Base-by-base conservation (phyloP, 805 yeast genomes). In the Deakozyma indianensis region DNA sequence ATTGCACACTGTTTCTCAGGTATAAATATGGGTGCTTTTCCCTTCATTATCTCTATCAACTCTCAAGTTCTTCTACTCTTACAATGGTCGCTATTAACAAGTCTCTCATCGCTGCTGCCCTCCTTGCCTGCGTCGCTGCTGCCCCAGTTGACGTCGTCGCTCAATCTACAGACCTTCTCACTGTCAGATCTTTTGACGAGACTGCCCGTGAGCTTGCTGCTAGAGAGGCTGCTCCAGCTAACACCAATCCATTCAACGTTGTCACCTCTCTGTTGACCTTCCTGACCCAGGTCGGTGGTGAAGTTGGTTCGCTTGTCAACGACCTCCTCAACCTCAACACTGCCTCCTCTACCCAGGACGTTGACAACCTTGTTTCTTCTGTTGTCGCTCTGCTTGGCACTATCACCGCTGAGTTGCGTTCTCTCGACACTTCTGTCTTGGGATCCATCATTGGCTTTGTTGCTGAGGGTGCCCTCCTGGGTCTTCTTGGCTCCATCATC, bases 391-490 rank as follows among this genome's bases (percentile, higher is more conserved):
- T 32, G 38, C 38, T 32, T 32, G 38, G 38, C 18, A 11, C 38
- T 20, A 32, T 32, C 18, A n/a, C 38, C 5, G 11, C 38, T 32
- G 38, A 32, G 38, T 20, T 32, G 20, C 38, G 38, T 20, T 9
- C 18, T 20, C 11, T n/a, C 16, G 38, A 32, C 18, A 32, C 11
- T 9, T 32, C 38, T 32, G 38, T 32, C 38, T 20, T 32, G 9
- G 38, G 38, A 14, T 32, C 38, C 18, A 7, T 32, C 16, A 14
- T 32, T 32, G 38, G 38, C 18, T n/a, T 32, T 32, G 38, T 32
- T 32, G 38, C 38, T 20, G 38, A 32, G 38, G 38, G 38, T 11
- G 38, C 38, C 18, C 38, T 32, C 16, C 38, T 32, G 7, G 38
- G 38, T 11, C 18, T 32, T 7, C 18, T 32, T 9, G 38, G 38